phyloP scores from a whole-genome alignment of 495 filamentous ascomycete genomes.

The Aspergillus egyptiacus region DNA sequence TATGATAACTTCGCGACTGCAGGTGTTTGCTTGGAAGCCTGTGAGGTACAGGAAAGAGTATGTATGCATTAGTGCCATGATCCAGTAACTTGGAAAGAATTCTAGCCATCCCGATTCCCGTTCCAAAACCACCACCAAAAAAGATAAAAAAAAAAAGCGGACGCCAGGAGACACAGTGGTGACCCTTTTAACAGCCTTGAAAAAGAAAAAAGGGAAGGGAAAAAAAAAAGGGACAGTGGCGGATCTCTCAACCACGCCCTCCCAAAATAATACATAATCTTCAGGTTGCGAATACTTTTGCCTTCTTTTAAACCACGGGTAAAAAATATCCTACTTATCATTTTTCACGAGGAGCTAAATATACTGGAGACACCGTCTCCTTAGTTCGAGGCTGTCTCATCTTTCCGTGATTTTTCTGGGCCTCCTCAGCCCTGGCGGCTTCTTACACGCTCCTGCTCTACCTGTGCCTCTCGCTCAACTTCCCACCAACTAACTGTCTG shows the following conservation, averaged over 20 bases:
- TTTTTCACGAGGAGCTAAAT: conserved; percentile 2
- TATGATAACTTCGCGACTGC: too few species aligned
- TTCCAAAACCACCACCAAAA: conserved; percentile 7
- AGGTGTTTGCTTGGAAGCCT: not conserved
- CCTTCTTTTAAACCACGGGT: not conserved
- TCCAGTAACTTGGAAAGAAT: conserved; percentile 7
- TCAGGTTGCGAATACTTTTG: not conserved
- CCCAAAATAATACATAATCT: not conserved
- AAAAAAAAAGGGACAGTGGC: too few species aligned
- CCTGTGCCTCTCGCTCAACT: conserved; percentile 16
- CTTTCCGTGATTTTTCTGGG: conserved; percentile 11
- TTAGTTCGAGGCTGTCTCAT: conserved; percentile 5
- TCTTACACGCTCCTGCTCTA: conserved; percentile 27
- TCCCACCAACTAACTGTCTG: not conserved
- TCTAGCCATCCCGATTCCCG: conserved; percentile 3
- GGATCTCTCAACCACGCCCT: too few species aligned
- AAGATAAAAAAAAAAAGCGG: too few species aligned
- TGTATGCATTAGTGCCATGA: too few species aligned
- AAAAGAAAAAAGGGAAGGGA: conserved; percentile 1
- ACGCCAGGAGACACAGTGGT: too few species aligned
- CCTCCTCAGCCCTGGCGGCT: conserved; percentile 33
- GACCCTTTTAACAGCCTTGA: not conserved
- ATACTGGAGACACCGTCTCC: conserved; percentile 5
- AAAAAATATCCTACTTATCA: not conserved
- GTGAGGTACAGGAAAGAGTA: not conserved